Evolutionary conservation across 371 early-diverging fungal species (phyloP).

Genomic region (Actinomucor elegans): DNA sequence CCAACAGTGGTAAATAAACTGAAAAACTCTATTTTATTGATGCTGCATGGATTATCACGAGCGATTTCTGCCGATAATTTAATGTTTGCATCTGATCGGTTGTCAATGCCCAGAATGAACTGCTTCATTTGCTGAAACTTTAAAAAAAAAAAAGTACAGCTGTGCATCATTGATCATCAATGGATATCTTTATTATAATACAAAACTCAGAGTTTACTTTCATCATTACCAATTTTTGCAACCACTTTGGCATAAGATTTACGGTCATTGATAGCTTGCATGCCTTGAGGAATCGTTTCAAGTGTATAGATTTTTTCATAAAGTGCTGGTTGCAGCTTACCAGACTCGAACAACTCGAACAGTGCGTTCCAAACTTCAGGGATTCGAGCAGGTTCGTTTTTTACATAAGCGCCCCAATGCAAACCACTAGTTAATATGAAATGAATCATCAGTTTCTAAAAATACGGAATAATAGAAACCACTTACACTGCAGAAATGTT

Average conservation of each 20-base stretch:
- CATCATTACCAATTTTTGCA: slow-evolving; percentile 37
- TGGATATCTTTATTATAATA: slow-evolving; percentile 1
- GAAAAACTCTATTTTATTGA: too few species aligned
- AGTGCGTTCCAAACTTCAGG: slow-evolving; percentile 73
- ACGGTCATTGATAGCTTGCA: slow-evolving; percentile 70
- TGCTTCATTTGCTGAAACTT: too few species aligned
- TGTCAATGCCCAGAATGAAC: too few species aligned
- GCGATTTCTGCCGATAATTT: too few species aligned
- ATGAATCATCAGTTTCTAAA: too few species aligned
- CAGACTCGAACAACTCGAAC: slow-evolving; percentile 64
- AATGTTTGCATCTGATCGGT: too few species aligned
- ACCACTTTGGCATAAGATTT: slow-evolving; percentile 85
- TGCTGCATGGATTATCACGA: too few species aligned
- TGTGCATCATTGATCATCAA: neutral
- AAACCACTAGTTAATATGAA: slow-evolving; percentile 26
- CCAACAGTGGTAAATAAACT: too few species aligned
- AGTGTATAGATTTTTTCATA: slow-evolving; percentile 72
- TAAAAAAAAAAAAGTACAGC: too few species aligned
- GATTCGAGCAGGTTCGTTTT: slow-evolving; percentile 63
- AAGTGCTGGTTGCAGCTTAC: slow-evolving; percentile 67
- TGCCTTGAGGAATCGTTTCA: slow-evolving; percentile 64
- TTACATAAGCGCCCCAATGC: slow-evolving; percentile 79
- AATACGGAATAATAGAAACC: too few species aligned
- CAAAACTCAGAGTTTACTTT: slow-evolving; percentile 55
- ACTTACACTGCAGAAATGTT: slow-evolving; percentile 64